A percentile compares a stretch with the other conserved stretches of the same genome.
Conservation (phyloP, 2,329 filamentous ascomycete species). For the Didymella pomorum region DNA sequence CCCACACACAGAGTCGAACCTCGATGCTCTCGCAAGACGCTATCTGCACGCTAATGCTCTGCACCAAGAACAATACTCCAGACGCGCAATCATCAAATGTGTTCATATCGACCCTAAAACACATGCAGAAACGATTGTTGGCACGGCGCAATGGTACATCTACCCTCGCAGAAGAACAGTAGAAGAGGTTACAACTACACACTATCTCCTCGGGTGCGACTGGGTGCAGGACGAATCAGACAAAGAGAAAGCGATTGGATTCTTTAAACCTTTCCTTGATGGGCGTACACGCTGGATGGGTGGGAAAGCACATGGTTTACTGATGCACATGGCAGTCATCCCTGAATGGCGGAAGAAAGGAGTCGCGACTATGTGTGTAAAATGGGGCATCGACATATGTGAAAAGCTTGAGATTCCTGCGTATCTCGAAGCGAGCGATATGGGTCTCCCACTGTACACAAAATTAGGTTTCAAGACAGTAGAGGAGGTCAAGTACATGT, state of each 20-base stretch:
- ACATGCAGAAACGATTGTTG: background rate
- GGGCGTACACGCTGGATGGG: background rate
- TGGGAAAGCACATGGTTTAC: background rate
- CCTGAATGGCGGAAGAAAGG: background rate
- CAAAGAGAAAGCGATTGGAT: background rate
- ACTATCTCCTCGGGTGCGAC: background rate
- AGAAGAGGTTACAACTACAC: background rate
- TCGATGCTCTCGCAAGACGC: background rate
- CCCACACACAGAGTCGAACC: background rate
- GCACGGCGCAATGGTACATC: background rate
- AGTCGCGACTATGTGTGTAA: background rate
- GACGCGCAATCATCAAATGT: background rate
- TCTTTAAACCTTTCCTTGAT: background rate
- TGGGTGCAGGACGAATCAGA: background rate
- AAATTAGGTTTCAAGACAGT: background rate
- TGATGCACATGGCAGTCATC: background rate
- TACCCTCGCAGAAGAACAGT: background rate
- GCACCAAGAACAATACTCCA: background rate
- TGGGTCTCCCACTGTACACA: background rate
- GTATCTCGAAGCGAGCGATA: background rate
- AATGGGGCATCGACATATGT: background rate
- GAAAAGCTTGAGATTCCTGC: background rate
- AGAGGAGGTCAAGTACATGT: background rate
- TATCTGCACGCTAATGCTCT: background rate
- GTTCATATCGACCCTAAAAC: background rate